Base-by-base conservation (phyloP, 352 stramenopile species). In the Phytophthora cactorum region DNA sequence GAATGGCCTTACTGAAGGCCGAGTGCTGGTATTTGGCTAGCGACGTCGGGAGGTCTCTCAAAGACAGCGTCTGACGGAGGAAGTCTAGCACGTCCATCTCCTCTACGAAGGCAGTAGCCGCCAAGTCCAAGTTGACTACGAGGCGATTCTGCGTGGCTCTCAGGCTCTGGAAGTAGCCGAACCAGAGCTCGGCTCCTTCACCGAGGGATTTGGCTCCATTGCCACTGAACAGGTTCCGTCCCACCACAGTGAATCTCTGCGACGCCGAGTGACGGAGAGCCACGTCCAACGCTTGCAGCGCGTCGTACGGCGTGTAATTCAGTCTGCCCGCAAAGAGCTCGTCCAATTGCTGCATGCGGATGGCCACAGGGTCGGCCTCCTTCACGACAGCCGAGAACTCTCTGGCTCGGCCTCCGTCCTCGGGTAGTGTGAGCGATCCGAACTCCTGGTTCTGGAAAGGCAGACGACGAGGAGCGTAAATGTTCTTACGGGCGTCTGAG, bases 231-330 rank as follows among this genome's bases (percentile, higher is more conserved):
- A 92, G 53, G 11, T 89, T 92, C 8, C 86, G 69, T 0, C 86
- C 86, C 6, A 92, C 80, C 0, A 74, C 45, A 3, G 77, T 88
- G 52, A 91, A 88, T 0, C 75, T 61, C 50, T 79, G 63, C 27
- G 82, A 84, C 1, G 78, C 86, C 8, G 79, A 79, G 68, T 91
- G 76, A 25, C 86, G 83, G 59, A 90, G 63, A 11, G 81, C 83
- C 38, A 93, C 74, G 41, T 93, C 86, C 17, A 92, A 67, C 31
- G 86, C 86, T 55, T 91, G 82, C n/a, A 93, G 58, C 4, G 80
- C 80, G 55, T 92, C 83, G 45, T 91, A 78, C 9, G 86, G 86
- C 53, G 80, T 93, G 66, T 92, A 92, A 63, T 91, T 93, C 2
- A 91, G 59, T 0, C 75, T 52, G 0, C 84, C 84, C 0, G 63